Percentiles rank a stretch among this genome's conserved stretches.
Evolutionary conservation across 805 yeast species (phyloP).

Genomic region (Diddensiella caesifluorescens): DNA sequence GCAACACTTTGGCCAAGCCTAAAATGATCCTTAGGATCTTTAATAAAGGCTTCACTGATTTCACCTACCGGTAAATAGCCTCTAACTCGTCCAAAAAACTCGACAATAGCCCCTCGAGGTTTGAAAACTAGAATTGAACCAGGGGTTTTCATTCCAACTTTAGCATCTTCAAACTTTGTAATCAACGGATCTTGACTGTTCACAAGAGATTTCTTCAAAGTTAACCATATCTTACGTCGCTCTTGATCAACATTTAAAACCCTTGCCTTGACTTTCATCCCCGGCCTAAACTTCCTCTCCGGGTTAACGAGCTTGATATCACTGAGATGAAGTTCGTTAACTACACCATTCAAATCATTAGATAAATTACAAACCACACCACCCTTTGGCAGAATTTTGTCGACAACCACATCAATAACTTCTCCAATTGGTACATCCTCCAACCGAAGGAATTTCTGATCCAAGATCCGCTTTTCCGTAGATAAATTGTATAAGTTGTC

Average conservation of each 20-base stretch:
- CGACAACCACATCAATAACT: slow-evolving; percentile 41
- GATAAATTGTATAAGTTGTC: slow-evolving; percentile 69
- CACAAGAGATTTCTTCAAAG: slow-evolving; percentile 81
- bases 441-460: slow-evolving; percentile 58
- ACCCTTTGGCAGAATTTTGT: slow-evolving; percentile 50
- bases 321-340: slow-evolving; percentile 69
- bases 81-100: slow-evolving; percentile 71
- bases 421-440: slow-evolving; percentile 78
- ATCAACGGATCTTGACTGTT: slow-evolving; percentile 40
- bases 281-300: slow-evolving; percentile 85
- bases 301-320: slow-evolving; percentile 83
- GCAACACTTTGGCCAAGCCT: slow-evolving; percentile 78
- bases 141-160: slow-evolving; percentile 49
- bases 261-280: slow-evolving; percentile 73
- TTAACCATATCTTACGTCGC: slow-evolving; percentile 50
- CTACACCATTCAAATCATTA: slow-evolving; percentile 61
- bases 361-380: slow-evolving; percentile 68
- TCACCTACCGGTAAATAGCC: slow-evolving; percentile 85
- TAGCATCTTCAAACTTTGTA: slow-evolving; percentile 46
- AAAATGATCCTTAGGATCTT: slow-evolving; percentile 69
- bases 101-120: slow-evolving; percentile 73
- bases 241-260: slow-evolving; percentile 31
- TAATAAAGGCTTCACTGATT: slow-evolving; percentile 82
- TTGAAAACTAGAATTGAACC: slow-evolving; percentile 72
- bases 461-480: slow-evolving; percentile 58